Conservation (phyloP, 257 asterid species). For the Scutellaria galericulata region DNA sequence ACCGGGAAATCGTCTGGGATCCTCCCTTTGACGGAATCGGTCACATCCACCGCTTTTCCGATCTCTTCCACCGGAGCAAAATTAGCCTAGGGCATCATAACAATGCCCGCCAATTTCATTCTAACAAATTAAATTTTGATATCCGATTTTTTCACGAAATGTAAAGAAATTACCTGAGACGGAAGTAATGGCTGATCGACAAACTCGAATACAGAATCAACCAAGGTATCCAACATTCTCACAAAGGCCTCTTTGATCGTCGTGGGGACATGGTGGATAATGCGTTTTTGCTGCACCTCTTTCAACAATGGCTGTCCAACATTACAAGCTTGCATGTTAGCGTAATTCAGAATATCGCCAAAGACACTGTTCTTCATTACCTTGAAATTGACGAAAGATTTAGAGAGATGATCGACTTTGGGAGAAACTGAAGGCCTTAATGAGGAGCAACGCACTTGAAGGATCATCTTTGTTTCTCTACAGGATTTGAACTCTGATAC, state of each 20-base stretch:
- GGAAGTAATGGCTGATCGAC: slow-evolving; percentile 58
- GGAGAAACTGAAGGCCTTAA: not conserved
- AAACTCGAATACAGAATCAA: slow-evolving; percentile 48
- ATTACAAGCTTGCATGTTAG: not conserved
- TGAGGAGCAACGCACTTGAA: slow-evolving; percentile 36
- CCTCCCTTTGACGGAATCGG: slow-evolving; percentile 41
- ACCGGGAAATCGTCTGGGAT: slow-evolving; percentile 68
- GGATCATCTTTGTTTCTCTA: slow-evolving; percentile 8
- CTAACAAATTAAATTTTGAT: not conserved
- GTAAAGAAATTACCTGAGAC: slow-evolving; percentile 53
- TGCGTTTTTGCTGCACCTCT: slow-evolving; percentile 37
- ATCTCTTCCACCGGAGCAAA: slow-evolving; percentile 72
- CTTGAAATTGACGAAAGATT: slow-evolving; percentile 36
- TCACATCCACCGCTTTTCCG: slow-evolving; percentile 41
- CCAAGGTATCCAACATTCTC: slow-evolving; percentile 50
- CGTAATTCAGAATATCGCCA: not conserved
- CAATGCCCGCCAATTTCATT: not conserved
- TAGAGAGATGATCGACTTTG: slow-evolving; percentile 17
- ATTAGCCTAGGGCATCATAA: slow-evolving; percentile 46
- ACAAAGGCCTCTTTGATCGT: slow-evolving; percentile 41
- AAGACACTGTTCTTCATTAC: slow-evolving; percentile 19
- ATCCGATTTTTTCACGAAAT: not conserved
- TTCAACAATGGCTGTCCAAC: slow-evolving; percentile 43
- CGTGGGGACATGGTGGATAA: slow-evolving; percentile 28
- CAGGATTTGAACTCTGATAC: too few species aligned